These are phyloP conservation scores for Pseudogymnoascus sp. DNA, from an alignment of 2,329 filamentous ascomycete genomes.

Conservation along the genomic window DNA sequence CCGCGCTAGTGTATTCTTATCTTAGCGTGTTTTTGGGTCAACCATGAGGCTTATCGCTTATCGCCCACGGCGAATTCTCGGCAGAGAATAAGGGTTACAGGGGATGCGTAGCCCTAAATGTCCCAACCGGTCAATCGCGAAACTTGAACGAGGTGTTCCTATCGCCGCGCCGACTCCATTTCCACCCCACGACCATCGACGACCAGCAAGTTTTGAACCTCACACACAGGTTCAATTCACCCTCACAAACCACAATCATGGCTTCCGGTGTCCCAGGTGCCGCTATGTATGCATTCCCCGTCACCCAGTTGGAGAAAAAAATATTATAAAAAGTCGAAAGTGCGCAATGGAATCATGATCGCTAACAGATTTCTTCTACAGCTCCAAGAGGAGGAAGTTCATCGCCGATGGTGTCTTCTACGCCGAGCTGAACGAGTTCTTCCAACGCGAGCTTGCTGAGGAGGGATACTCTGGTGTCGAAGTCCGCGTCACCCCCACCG, in stretches of 20 bases:
- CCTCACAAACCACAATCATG: conserved; percentile 28
- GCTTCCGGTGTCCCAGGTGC: conserved; percentile 31
- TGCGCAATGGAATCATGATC: conserved; percentile 6
- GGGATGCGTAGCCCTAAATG: conserved; percentile 7
- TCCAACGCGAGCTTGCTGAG: conserved; percentile 99
- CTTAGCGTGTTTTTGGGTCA: neutral
- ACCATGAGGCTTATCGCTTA: conserved; percentile 1
- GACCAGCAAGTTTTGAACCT: conserved; percentile 23
- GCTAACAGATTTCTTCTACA: conserved; percentile 32
- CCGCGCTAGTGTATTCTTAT: conserved; percentile 7
- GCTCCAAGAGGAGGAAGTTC: conserved; percentile 91
- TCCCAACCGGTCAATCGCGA: neutral
- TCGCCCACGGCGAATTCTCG: conserved; percentile 6
- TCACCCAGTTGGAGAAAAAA: neutral
- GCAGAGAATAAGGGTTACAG: conserved; percentile 10
- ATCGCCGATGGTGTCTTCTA: conserved; percentile 99
- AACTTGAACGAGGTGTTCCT: conserved; percentile 1
- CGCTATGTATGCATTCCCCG: conserved; percentile 28
- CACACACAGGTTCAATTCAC: conserved; percentile 23
- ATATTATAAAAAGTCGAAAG: neutral
- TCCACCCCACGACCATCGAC: conserved; percentile 22
- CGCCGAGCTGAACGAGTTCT: conserved; percentile 99
- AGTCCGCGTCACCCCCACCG: conserved; percentile 98
- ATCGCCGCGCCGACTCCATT: conserved; percentile 7
- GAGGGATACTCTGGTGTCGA: conserved; percentile 99